These are phyloP conservation scores for Letharia columbiana DNA, from an alignment of 495 filamentous ascomycete genomes.

Conservation along the genomic window DNA sequence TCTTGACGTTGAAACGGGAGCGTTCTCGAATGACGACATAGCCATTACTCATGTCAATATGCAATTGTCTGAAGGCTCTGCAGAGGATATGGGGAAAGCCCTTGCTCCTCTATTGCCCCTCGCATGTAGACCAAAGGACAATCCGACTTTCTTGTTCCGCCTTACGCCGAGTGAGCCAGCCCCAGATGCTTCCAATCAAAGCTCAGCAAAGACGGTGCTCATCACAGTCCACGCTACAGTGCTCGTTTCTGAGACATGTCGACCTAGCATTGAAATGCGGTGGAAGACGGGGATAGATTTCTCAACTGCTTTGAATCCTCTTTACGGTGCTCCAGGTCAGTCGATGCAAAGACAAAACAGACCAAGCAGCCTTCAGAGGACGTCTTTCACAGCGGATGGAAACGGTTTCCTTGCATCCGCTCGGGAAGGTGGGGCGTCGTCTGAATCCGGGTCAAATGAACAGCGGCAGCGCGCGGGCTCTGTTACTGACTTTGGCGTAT, in stretches of 20 bases:
- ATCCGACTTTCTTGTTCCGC: constrained; percentile 76
- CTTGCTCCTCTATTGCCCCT: constrained; percentile 55
- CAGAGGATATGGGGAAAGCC: constrained; percentile 56
- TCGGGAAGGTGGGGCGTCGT: constrained; percentile 11
- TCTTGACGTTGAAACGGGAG: constrained; percentile 80
- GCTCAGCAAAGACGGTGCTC: constrained; percentile 43
- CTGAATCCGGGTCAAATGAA: constrained; percentile 42
- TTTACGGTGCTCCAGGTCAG: constrained; percentile 54
- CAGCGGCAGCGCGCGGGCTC: constrained; percentile 42
- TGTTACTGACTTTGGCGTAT: constrained; percentile 57
- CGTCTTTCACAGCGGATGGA: constrained; percentile 19
- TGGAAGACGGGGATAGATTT: constrained; percentile 84
- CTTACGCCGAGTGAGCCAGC: constrained; percentile 49
- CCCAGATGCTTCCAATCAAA: constrained; percentile 36
- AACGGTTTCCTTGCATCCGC: constrained; percentile 22
- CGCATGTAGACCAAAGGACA: constrained; percentile 67
- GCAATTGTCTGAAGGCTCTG: constrained; percentile 53
- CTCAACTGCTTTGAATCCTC: constrained; percentile 55
- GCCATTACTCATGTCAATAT: constrained; percentile 60
- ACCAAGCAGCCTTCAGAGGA: constrained; percentile 46
- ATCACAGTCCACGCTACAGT: constrained; percentile 62
- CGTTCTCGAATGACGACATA: constrained; percentile 67
- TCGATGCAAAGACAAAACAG: constrained; percentile 42
- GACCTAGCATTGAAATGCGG: constrained; percentile 65
- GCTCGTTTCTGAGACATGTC: constrained; percentile 54